phyloP scores from a whole-genome alignment of 257 asterid species.

The Knoxia roxburghii region DNA sequence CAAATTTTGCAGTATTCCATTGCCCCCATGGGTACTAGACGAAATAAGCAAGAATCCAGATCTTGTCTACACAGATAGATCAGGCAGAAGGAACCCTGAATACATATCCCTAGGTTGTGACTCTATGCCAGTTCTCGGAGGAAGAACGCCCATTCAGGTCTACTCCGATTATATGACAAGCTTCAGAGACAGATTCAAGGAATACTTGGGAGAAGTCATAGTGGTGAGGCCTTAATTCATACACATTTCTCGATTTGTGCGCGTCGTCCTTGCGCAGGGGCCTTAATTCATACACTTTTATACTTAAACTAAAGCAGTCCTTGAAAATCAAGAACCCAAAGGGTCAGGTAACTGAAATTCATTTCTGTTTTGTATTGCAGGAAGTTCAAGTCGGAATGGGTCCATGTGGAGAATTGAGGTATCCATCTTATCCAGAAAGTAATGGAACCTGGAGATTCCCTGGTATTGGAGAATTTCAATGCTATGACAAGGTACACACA shows the following conservation, averaged over 20 bases:
- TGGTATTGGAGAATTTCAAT: constrained; percentile 89
- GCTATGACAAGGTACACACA: constrained; percentile 68
- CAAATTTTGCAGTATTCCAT: constrained; percentile 61
- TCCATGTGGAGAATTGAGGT: constrained; percentile 94
- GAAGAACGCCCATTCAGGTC: constrained; percentile 91
- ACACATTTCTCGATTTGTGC: neutral
- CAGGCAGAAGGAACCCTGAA: constrained; percentile 88
- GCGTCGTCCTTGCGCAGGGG: too few relatives aligned
- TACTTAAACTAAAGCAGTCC: neutral
- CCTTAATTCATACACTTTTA: too few relatives aligned
- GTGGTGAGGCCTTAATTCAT: constrained; percentile 37
- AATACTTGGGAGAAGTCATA: constrained; percentile 61
- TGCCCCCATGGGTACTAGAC: constrained; percentile 97
- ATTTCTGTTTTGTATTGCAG: constrained; percentile 35
- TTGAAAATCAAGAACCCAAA: constrained; percentile 5
- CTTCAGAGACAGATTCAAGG: constrained; percentile 63
- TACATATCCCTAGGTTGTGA: constrained; percentile 86
- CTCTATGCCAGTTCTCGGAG: constrained; percentile 69
- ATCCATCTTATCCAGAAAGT: constrained; percentile 92
- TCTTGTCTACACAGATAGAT: constrained; percentile 77
- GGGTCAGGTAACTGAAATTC: constrained; percentile 6
- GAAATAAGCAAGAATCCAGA: constrained; percentile 86
- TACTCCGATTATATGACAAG: constrained; percentile 80
- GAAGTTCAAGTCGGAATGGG: constrained; percentile 97
- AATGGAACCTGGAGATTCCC: constrained; percentile 90